Conservation (phyloP, 805 yeast species). For the Ogataea neopini region DNA sequence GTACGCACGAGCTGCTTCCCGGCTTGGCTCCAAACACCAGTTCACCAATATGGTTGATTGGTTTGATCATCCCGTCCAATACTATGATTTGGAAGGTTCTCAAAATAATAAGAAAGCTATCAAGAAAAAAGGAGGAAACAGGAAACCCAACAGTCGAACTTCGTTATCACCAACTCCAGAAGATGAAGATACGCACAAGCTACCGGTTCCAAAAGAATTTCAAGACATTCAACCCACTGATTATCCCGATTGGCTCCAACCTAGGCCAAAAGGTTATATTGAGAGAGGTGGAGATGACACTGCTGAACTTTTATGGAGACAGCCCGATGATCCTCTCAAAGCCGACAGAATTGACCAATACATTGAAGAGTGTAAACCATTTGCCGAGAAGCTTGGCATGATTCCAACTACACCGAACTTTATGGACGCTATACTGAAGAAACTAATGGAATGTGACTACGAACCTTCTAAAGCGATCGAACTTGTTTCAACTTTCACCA, state of each 20-base stretch:
- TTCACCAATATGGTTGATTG: conserved; percentile 65
- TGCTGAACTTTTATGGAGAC: conserved; percentile 66
- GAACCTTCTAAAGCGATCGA: conserved; percentile 51
- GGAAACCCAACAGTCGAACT: conserved; percentile 29
- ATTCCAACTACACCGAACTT: conserved; percentile 76
- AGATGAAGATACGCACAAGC: conserved; percentile 23
- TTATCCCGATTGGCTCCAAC: conserved; percentile 75
- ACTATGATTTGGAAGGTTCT: conserved; percentile 48
- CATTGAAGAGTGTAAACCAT: conserved; percentile 51
- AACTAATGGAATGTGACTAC: conserved; percentile 52
- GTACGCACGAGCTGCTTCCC: conserved; percentile 76
- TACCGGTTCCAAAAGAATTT: conserved; percentile 47
- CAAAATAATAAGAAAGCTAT: conserved; percentile 20
- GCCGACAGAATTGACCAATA: conserved; percentile 45
- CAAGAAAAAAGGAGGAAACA: conserved; percentile 19
- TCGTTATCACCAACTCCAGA: conserved; percentile 25
- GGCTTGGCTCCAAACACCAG: conserved; percentile 75
- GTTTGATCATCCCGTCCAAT: conserved; percentile 64
- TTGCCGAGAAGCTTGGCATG: conserved; percentile 57
- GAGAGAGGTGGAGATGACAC: conserved; percentile 82
- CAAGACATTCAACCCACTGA: conserved; percentile 43
- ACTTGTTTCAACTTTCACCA: conserved; percentile 48
- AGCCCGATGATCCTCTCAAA: conserved; percentile 33
- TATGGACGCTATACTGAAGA: conserved; percentile 67
- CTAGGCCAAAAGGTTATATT: conserved; percentile 74